These are phyloP conservation scores for Elymus sibiricus DNA, from an alignment of 176 grass and related monocot genomes.

Conservation along the genomic window DNA sequence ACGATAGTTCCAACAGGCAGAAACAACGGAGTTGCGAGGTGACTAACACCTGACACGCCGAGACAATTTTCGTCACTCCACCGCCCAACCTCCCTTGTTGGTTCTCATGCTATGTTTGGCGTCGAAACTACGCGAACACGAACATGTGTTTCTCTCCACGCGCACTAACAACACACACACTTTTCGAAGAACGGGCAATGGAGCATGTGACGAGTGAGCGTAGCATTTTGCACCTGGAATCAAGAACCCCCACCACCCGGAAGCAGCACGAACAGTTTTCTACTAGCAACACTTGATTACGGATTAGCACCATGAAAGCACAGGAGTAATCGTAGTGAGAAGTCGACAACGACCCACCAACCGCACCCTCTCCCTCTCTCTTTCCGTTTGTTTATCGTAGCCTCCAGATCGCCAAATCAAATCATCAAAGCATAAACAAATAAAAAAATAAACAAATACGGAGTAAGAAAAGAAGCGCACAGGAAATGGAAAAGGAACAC, in stretches of 20 bases:
- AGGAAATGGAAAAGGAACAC: background rate
- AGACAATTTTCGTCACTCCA: too few relatives aligned
- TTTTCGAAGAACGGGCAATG: too few relatives aligned
- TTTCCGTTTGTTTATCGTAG: background rate
- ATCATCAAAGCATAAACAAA: background rate
- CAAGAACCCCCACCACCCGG: background rate
- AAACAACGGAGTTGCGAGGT: too few relatives aligned
- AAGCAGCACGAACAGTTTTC: background rate
- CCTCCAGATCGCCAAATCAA: background rate
- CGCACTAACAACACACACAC: background rate
- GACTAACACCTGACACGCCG: too few relatives aligned
- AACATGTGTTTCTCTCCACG: background rate
- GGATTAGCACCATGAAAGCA: background rate
- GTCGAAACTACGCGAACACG: too few relatives aligned
- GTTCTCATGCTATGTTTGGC: too few relatives aligned
- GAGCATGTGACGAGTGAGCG: background rate
- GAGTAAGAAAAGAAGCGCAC: background rate
- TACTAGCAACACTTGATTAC: background rate
- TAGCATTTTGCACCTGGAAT: background rate
- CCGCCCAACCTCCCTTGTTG: too few relatives aligned
- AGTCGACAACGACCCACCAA: conserved; percentile 1
- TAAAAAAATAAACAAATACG: background rate
- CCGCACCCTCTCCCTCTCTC: background rate
- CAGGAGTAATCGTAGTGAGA: background rate
- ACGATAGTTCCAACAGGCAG: too few relatives aligned